These are phyloP conservation scores for Colletotrichum simmondsii DNA, from an alignment of 2,329 filamentous ascomycete genomes.

Conservation along the genomic window DNA sequence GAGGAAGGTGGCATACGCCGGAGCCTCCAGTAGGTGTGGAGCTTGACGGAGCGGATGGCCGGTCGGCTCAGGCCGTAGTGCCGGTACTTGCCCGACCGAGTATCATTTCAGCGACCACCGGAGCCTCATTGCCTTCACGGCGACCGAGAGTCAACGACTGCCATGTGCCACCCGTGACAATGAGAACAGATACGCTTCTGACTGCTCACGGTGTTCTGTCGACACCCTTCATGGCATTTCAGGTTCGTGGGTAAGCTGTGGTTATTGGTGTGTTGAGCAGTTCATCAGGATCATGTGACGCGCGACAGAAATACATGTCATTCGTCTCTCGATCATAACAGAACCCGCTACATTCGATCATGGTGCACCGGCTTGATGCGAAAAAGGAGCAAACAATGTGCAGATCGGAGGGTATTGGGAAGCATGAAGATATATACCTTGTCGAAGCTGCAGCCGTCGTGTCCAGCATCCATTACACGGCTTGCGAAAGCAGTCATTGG, in stretches of 20 bases:
- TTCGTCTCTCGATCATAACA: background rate
- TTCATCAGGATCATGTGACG: background rate
- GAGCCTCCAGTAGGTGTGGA: background rate
- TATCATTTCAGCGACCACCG: background rate
- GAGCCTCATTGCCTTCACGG: background rate
- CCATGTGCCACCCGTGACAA: background rate
- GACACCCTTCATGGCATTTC: background rate
- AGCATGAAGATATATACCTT: background rate
- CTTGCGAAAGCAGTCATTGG: background rate
- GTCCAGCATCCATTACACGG: background rate
- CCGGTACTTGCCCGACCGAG: background rate
- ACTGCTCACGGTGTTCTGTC: background rate
- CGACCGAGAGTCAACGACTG: background rate
- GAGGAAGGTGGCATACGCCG: background rate
- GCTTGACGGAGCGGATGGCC: background rate
- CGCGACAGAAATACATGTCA: background rate
- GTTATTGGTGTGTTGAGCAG: background rate
- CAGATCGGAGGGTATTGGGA: background rate
- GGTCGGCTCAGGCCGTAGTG: background rate
- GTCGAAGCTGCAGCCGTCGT: background rate
- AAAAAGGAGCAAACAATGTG: background rate
- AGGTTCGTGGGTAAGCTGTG: background rate
- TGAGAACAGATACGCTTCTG: background rate
- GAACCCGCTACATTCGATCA: background rate
- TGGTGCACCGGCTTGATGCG: background rate